A percentile compares a stretch with the other conserved stretches of the same genome.
Evolutionary conservation across 768 basidiomycete species (phyloP).

Genomic region (Tephrocybe sp.): DNA sequence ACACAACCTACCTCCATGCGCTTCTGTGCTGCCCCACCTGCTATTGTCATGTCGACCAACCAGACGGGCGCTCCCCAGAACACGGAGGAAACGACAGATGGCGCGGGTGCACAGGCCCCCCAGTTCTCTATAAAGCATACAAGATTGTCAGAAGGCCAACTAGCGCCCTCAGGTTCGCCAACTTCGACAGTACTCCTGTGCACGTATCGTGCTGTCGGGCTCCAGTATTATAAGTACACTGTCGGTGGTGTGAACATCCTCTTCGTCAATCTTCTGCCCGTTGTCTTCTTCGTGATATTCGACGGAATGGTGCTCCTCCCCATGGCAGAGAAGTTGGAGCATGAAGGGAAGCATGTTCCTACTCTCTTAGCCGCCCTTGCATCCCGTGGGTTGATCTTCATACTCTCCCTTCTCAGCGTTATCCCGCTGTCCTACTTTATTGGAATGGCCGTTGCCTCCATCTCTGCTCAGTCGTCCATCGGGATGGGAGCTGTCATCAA

Average conservation of each 20-base stretch:
- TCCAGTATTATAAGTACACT: conserved; percentile 98
- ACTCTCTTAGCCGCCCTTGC: conserved; percentile 68
- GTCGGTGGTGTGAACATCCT: conserved; percentile 98
- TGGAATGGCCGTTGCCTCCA: conserved; percentile 98
- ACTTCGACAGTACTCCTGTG: conserved; percentile 90
- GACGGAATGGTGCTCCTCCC: conserved; percentile 85
- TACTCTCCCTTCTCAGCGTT: conserved; percentile 83
- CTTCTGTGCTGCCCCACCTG: conserved; percentile 86
- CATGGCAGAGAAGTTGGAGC: conserved; percentile 59
- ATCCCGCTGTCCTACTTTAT: conserved; percentile 99
- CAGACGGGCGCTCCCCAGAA: conserved; percentile 23
- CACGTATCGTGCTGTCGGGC: conserved; percentile 88
- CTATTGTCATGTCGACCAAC: conserved; percentile 53
- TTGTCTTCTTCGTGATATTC: conserved; percentile 96
- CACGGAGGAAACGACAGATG: conserved; percentile 21
- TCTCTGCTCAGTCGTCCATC: conserved; percentile 97
- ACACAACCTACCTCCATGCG: conserved; percentile 81
- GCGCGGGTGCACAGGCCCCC: conserved; percentile 28
- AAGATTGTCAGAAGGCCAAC: conserved; percentile 82
- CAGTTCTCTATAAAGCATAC: conserved; percentile 70
- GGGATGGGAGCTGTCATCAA: conserved; percentile 99
- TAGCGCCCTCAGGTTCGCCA: conserved; percentile 81
- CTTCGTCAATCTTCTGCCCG: conserved; percentile 90
- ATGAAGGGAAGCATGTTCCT: conserved; percentile 56
- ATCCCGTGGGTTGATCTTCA: conserved; percentile 77